phyloP scores from a whole-genome alignment of 2,329 filamentous ascomycete species.

The Penicillium oxalicum region DNA sequence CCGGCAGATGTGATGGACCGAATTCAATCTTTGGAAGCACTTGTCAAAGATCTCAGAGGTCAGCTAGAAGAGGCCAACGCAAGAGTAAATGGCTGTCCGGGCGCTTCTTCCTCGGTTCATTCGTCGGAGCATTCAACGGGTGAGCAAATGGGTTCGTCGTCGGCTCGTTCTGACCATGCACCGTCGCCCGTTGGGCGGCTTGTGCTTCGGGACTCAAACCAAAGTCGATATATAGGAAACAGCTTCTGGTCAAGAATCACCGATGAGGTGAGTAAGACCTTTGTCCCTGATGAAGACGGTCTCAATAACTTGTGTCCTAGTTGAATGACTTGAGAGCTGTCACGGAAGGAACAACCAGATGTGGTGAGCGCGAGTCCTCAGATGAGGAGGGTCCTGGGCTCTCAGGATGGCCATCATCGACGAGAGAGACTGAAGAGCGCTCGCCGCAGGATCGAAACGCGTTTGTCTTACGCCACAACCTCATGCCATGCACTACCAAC shows the following conservation, averaged over 20 bases:
- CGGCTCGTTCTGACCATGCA: constrained; percentile 15
- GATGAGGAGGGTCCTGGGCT: constrained; percentile 26
- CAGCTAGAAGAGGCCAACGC: constrained; percentile 44
- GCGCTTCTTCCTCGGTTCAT: constrained; percentile 22
- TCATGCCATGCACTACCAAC: constrained; percentile 23
- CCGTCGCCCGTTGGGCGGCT: constrained; percentile 46
- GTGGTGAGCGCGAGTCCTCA: constrained; percentile 32
- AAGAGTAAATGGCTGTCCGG: constrained; percentile 15
- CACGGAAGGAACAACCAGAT: constrained; percentile 23
- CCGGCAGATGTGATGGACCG: constrained; percentile 45
- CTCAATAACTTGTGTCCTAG: constrained; percentile 6
- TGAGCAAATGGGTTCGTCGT: constrained; percentile 5
- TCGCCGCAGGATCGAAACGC: constrained; percentile 44
- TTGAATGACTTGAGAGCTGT: constrained; percentile 15
- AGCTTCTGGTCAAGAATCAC: constrained; percentile 54
- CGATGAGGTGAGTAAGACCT: constrained; percentile 44
- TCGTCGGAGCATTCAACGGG: constrained; percentile 24
- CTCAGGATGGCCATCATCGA: constrained; percentile 19
- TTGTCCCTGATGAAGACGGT: constrained; percentile 3
- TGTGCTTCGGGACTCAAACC: constrained; percentile 41
- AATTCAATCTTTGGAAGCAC: constrained; percentile 45
- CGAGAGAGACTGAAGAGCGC: constrained; percentile 38
- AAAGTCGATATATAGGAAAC: constrained; percentile 47
- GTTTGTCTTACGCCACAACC: constrained; percentile 48
- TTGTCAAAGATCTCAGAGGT: constrained; percentile 47